A percentile compares a stretch with the other conserved stretches of the same genome.
Conservation (phyloP, 139 green algal species). For the Zygnema circumcarinatum region DNA sequence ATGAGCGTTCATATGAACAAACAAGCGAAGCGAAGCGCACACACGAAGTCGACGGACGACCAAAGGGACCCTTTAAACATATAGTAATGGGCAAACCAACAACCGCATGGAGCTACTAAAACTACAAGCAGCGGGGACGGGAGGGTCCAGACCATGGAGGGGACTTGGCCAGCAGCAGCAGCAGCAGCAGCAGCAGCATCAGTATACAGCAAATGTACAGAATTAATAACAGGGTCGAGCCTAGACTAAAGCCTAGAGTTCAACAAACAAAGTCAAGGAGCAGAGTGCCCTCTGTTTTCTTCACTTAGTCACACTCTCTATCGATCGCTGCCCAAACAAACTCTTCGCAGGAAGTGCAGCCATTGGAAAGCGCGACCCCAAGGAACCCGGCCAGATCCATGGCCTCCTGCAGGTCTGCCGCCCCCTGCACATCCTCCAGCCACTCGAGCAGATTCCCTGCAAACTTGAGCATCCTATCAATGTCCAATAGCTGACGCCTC, state of each 20-base stretch:
- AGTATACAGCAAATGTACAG: slow-evolving; percentile 1
- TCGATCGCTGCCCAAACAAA: slow-evolving; percentile 42
- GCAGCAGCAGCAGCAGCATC: background rate
- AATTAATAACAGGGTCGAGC: background rate
- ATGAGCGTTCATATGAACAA: too few species aligned
- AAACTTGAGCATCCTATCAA: slow-evolving; percentile 41
- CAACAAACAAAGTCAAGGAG: background rate
- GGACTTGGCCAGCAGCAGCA: too few species aligned
- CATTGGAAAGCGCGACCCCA: slow-evolving; percentile 23
- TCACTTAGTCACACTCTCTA: background rate
- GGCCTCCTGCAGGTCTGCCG: slow-evolving; percentile 33
- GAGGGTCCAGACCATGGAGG: too few species aligned
- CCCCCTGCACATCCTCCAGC: slow-evolving; percentile 45
- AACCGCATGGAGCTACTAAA: too few species aligned
- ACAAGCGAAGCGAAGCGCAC: too few species aligned
- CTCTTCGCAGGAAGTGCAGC: slow-evolving; percentile 14
- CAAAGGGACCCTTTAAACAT: too few species aligned
- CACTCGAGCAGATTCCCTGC: slow-evolving; percentile 40
- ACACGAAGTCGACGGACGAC: too few species aligned
- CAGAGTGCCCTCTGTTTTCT: background rate
- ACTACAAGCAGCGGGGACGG: too few species aligned
- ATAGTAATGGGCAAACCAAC: too few species aligned
- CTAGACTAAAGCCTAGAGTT: background rate
- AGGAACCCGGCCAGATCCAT: slow-evolving; percentile 54
- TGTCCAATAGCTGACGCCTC: slow-evolving; percentile 40